Evolutionary conservation across 2,329 filamentous ascomycete genomes (phyloP), one percentile per base, ranked within the genome.

Genomic region (Scleromitrula shiraiana): DNA sequence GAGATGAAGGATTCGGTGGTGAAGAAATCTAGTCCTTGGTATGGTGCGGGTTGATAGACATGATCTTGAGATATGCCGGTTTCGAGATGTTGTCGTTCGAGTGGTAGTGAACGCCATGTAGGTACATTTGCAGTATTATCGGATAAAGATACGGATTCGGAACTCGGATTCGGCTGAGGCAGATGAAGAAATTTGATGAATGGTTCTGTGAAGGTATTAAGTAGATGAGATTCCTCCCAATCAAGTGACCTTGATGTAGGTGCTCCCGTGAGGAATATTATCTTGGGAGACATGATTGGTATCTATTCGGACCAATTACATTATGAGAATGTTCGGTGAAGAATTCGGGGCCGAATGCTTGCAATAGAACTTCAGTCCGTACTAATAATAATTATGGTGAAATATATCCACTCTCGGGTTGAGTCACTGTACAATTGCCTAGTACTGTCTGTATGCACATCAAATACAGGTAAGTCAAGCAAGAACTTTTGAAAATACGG

Each of bases 81-180:
- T 7, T 65, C 65, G 4, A 80, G 62, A 30, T 69, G 68, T n/a
- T 67, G 61, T 38, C 64, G 68, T 15, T 67, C 60, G 1, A 80
- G 59, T 0, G 75, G 68, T 7, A 82, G 67, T 5, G 72, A 75
- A 38, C 78, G 70, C 79, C 79, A 83, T 26, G 52, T 43, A 19
- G 58, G 51, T 20, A 39, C 48, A 8, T 42, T 51, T 12, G 46
- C 41, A 26, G 50, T 43, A 22, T 36, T 51, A 26, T 46, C 43
- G 6, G 42, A 14, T 4, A 45, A 42, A 14, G 53, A 23, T 17
- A 44, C 24, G 35, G 26, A 37, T 19, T 27, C 24, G 24, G 30
- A 30, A 33, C 27, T 36, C 20, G 43, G 23, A 37, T 15, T 30
- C 19, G 24, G 29, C 32, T 27, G 35, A 23, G 45, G 30, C 12